Base-by-base conservation (phyloP, 805 yeast genomes). In the Clavispora santaluciae region DNA sequence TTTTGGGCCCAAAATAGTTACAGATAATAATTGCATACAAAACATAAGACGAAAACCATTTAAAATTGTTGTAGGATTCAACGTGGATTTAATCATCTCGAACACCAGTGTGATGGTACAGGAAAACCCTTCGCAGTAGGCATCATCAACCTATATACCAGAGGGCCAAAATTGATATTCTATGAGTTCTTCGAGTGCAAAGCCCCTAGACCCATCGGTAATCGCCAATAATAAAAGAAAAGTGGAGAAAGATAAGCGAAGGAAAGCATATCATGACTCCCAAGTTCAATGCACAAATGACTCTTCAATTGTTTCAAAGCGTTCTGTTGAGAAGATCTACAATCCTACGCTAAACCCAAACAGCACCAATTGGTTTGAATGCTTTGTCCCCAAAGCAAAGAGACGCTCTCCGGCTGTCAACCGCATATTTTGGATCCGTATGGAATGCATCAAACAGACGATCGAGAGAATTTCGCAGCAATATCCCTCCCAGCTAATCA, bases 251-350 rank as follows among this genome's bases (percentile, higher is more conserved):
- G 75, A 67, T 41, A 56, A 55, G 30, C 58, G 81, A 26, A 65
- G 71, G 30, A 73, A 71, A 47, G 64, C 67, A 18, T 76, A 71
- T 50, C 76, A 77, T 25, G 89, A 83, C 57, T 60, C 78, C 23
- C 81, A 83, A 22, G 80, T 86, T n/a, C 95, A 86, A 60, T 89
- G 87, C 3, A 86, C 95, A 3, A 86, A 86, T 55, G 84, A 82
- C 51, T 84, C 88, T 6, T 86, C 95, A 0, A 86, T 86, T 36
- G 89, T 84, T 1, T 84, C 93, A 2, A 86, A 86, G 52, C 62
- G 93, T 46, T 84, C 93, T 1, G 95, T 84, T 2, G 95, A 86
- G 51, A 64, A 72, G 49, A 61, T 84, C 9, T 86, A 81, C 48
- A 54, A 64, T 11, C 42, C 57, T 0, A 51, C 54, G 36, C 56